Evolutionary conservation across 805 yeast species (phyloP), one percentile per base, ranked within the genome.

Genomic region (Teunomyces cretensis): DNA sequence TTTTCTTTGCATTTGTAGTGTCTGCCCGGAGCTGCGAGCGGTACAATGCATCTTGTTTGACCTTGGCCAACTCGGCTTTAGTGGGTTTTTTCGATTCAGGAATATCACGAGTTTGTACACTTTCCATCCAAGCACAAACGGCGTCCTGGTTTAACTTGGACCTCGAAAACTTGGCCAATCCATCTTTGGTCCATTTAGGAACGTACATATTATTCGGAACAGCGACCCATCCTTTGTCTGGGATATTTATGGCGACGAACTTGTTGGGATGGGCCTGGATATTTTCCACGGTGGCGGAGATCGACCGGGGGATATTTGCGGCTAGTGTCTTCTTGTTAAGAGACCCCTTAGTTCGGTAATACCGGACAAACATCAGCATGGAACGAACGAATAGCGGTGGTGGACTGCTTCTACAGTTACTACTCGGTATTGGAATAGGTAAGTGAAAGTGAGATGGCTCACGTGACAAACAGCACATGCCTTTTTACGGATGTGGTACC

Each of bases 21-120:
- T 57, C 65, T 9, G 49, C 56, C n/a, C 53, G 45, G 41, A 56
- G 49, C 45, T 64, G 68, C 33, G 47, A 45, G 22, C 55, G 39
- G 43, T 51, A 64, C 11, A 61, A 47, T 22, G 49, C 54, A 24
- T 57, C 54, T 4, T 57, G 57, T 16, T 54, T 51, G 11, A 48
- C 44, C 14, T 42, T 43, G 11, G 43, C 46, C 22, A 45, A 15
- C 4, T 58, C 57, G 8, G 39, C 44, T 22, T 38, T 35, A 8
- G 50, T 51, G 17, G 30, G 39, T 30, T 55, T 60, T 17, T 33
- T 49, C 14, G 30, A 3, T 28, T 39, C 40, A 14, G 61, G 62
- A 13, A 46, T 45, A 8, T 37, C 28, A 3, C 30, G n/a, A 9
- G 43, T 15, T 17, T 49, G 47, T 4, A 51, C 56, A 6, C 15